phyloP scores from a whole-genome alignment of 495 filamentous ascomycete genomes.

The Cercophora sp. region DNA sequence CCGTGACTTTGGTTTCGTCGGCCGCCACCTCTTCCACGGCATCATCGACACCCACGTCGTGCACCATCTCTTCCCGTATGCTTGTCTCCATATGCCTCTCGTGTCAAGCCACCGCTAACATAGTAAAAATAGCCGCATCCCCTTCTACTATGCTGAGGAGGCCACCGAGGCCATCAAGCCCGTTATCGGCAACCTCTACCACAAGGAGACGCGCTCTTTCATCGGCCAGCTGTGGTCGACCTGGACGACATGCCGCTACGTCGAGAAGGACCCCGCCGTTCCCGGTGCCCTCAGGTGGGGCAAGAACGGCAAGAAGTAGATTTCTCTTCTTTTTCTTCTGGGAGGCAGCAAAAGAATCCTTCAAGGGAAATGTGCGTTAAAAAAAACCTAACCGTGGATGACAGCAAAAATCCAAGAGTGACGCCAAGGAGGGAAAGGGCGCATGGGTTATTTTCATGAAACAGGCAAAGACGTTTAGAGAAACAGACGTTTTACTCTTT shows the following conservation, averaged over 20 bases:
- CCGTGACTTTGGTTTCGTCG: constrained; percentile 83
- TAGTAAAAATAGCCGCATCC: constrained; percentile 56
- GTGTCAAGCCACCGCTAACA: background rate
- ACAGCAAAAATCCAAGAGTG: too few relatives aligned
- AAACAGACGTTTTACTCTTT: too few relatives aligned
- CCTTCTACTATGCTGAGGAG: constrained; percentile 87
- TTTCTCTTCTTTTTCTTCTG: background rate
- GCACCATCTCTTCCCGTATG: constrained; percentile 70
- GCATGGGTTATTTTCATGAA: too few relatives aligned
- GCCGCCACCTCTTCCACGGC: constrained; percentile 77
- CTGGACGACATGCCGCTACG: constrained; percentile 33
- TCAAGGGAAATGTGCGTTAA: too few relatives aligned
- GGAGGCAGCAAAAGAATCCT: too few relatives aligned
- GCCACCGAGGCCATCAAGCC: constrained; percentile 77
- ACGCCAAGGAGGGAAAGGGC: too few relatives aligned
- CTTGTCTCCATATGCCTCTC: background rate
- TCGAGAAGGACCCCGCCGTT: constrained; percentile 29
- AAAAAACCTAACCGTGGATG: too few relatives aligned
- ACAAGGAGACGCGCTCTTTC: constrained; percentile 46
- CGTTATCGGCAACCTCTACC: constrained; percentile 76
- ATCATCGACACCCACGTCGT: constrained; percentile 89
- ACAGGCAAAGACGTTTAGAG: too few relatives aligned
- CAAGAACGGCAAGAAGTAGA: constrained; percentile 14
- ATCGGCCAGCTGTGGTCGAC: constrained; percentile 32
- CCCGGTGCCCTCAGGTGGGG: constrained; percentile 34